Conservation (phyloP, 768 basidiomycete species). For the Astraeus odoratus region DNA sequence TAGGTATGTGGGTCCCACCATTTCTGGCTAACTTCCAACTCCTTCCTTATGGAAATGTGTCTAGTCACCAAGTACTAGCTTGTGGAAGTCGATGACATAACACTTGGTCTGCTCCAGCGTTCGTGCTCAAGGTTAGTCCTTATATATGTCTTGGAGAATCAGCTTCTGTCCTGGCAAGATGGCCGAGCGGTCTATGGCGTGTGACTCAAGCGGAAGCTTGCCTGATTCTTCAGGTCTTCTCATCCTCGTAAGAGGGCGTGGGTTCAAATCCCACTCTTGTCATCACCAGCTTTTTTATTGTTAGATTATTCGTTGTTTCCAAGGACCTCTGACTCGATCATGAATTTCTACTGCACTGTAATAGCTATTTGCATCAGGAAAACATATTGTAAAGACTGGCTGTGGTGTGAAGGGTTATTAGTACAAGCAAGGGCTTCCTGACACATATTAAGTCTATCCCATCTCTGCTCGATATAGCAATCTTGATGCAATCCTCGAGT, state of each 20-base stretch:
- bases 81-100: no score
- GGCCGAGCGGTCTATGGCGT: constrained; percentile 41
- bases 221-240: constrained; percentile 13
- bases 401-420: no score
- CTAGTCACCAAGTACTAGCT: no score
- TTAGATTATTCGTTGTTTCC: background rate
- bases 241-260: constrained; percentile 15
- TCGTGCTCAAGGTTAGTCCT: background rate
- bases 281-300: constrained; percentile 6
- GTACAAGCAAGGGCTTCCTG: no score
- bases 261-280: constrained; percentile 22
- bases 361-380: no score
- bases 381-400: no score
- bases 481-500: no score
- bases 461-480: no score
- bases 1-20: background rate
- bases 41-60: background rate
- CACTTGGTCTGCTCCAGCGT: no score
- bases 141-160: background rate
- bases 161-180: constrained; percentile 26
- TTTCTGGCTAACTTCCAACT: background rate
- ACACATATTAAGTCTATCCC: no score
- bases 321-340: no score
- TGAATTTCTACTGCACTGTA: no score
- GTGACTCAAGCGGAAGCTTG: constrained; percentile 36